These are phyloP conservation scores for Leishmania lainsoni DNA, from an alignment of 208 protist genomes.

Conservation along the genomic window DNA sequence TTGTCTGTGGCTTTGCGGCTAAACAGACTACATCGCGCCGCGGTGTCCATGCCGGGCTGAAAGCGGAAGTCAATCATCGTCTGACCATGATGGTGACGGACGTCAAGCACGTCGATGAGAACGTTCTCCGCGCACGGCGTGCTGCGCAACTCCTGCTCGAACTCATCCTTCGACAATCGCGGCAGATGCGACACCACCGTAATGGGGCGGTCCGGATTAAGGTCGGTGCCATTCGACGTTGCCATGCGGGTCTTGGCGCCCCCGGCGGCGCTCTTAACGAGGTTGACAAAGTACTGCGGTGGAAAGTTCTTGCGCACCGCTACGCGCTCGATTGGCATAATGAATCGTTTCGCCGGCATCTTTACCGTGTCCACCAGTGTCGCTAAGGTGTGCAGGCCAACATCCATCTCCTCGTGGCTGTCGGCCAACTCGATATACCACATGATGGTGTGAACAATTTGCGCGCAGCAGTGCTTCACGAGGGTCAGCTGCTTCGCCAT, in stretches of 20 bases:
- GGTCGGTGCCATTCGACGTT: conserved; percentile 37
- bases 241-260: conserved; percentile 51
- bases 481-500: conserved; percentile 78
- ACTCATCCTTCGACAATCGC: conserved; percentile 71
- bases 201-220: conserved; percentile 75
- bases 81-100: conserved; percentile 67
- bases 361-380: conserved; percentile 74
- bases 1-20: conserved; percentile 76
- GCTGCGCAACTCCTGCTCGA: conserved; percentile 79
- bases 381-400: conserved; percentile 77
- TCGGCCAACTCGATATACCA: conserved; percentile 87
- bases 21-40: conserved; percentile 74
- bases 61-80: conserved; percentile 83
- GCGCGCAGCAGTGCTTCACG: conserved; percentile 83
- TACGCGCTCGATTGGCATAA: conserved; percentile 74
- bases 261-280: conserved; percentile 61
- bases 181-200: conserved; percentile 74
- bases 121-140: conserved; percentile 44
- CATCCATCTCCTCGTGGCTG: conserved; percentile 77
- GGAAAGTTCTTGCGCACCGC: conserved; percentile 70
- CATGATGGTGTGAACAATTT: conserved; percentile 89
- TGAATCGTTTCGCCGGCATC: conserved; percentile 75
- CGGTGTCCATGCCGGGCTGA: conserved; percentile 41
- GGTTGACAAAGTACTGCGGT: conserved; percentile 59
- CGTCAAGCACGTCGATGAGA: conserved; percentile 65